Evolutionary conservation across 2,329 filamentous ascomycete genomes (phyloP), one percentile per base, ranked within the genome.

Genomic region (Ophiocordyceps robertsii): DNA sequence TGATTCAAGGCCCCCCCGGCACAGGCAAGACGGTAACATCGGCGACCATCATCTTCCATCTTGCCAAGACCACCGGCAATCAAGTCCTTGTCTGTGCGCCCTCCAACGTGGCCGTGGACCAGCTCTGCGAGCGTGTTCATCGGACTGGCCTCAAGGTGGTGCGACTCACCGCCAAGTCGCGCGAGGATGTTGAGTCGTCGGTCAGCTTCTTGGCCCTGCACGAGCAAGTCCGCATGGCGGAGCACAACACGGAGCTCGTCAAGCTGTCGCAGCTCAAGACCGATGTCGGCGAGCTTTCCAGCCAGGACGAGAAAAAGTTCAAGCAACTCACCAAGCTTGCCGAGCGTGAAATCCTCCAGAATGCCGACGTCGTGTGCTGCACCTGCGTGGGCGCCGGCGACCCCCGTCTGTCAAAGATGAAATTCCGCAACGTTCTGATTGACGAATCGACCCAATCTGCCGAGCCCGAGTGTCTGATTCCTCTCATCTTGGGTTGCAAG

Each of bases 11-110:
- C 0, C 92, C 92, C 46, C 92, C 92, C 0, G 92, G 92, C 58
- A 98, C 92, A 5, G 92, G 92, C 57, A 98, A 98, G 72, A 98
- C 92, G 0, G 92, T 98, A 45, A 98, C 92, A 14, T 98, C 92
- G 31, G 92, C 92, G 30, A 98, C 92, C 2, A 94, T 98, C 60
- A 98, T 98, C 58, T 96, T 95, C 58, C 92, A 98, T 59, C 72
- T 98, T 45, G 87, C 88, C 51, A 96, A 95, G 67, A 84, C 93
- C 64, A 96, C 89, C 53, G 88, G 84, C 49, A 88, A 89, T 42
- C 92, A 95, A 56, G 90, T 98, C 4, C 72, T 98, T 31, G 92
- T 98, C 38, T 98, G 92, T 56, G 92, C 92, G 14, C 92, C 92
- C 1, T 98, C 92, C 40, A 98, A 98, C 70, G 92, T 98, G 48